phyloP scores from a whole-genome alignment of 768 basidiomycete genomes.

The Galerina sulciceps region DNA sequence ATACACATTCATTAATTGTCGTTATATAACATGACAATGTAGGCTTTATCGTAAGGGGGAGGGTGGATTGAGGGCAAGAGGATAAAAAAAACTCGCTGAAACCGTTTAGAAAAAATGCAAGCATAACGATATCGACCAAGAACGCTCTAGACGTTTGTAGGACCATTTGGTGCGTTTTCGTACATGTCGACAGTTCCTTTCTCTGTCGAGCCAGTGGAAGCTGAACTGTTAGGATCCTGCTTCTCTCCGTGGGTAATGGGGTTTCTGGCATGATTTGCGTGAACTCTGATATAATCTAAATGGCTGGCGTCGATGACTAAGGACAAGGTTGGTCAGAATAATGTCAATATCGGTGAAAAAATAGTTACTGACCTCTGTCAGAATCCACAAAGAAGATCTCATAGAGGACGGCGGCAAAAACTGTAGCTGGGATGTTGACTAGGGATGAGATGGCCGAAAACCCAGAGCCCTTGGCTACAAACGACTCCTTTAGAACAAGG shows the following conservation, averaged over 20 bases:
- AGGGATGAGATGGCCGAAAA: constrained; percentile 69
- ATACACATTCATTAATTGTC: too few species aligned
- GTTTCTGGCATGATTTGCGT: neutral
- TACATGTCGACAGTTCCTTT: neutral
- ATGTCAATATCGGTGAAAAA: neutral
- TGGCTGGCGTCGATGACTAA: constrained; percentile 6
- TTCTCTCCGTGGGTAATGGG: neutral
- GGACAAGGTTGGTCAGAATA: neutral
- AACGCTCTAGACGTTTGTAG: neutral
- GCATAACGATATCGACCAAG: neutral
- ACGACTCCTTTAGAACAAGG: neutral
- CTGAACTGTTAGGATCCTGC: neutral
- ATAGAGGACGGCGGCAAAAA: constrained; percentile 57
- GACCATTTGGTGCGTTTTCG: neutral
- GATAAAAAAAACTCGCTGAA: too few species aligned
- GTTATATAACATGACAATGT: too few species aligned
- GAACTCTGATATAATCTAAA: neutral
- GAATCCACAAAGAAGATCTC: constrained; percentile 63
- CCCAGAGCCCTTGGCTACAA: constrained; percentile 49
- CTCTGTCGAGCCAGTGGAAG: neutral
- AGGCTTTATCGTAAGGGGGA: too few species aligned
- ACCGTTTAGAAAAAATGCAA: neutral
- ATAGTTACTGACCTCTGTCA: constrained; percentile 50
- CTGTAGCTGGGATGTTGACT: constrained; percentile 67
- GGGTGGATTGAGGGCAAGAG: too few species aligned